Evolutionary conservation across 805 yeast species (phyloP), one percentile per base, ranked within the genome.

Genomic region (Candida pseudofarinosa): DNA sequence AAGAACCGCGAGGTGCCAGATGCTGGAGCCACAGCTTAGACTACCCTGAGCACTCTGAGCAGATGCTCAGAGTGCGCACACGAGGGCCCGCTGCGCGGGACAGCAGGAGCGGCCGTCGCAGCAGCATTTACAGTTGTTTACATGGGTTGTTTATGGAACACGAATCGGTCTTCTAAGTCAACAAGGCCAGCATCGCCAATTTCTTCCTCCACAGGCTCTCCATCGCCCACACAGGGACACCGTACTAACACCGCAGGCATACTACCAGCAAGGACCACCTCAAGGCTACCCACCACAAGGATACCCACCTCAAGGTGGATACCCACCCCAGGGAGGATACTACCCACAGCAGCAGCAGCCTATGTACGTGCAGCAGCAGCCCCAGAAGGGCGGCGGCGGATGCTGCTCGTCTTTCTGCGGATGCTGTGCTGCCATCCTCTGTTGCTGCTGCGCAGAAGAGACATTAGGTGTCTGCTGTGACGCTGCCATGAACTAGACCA

Each of bases 271-370:
- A 42, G 63, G 62, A 10, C 55, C 56, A 19, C 60, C 58, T 45
- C 65, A 52, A 47, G 55, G 60, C 6, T 34, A 34, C 38, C 58
- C 52, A 34, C 52, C 52, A 8, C 50, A 46, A 28, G 49, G 44
- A 8, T 49, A 48, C 34, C 55, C 55, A 34, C 63, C 47, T 5
- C 63, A 55, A 39, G 56, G 51, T 38, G 53, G 52, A 2, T 58
- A 55, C 33, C 65, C 58, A 17, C 65, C 50, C 43, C 57, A 50
- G 34, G 59, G 57, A 13, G 62, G 63, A 8, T 66, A 67, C 51
- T 59, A 65, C 43, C 71, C 58, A 45, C 73, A 67, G 51, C 73
- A 67, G 51, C 73, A 60, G 43, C 74, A 69, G 49, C 73, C 71
- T 40, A 60, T 67, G 63, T 68, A 69, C 39, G 72, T 65, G 13